A percentile compares a stretch with the other conserved stretches of the same genome.
Conservation (phyloP, 192 early-diverging fungal genomes). For the Coemansia sp. region DNA sequence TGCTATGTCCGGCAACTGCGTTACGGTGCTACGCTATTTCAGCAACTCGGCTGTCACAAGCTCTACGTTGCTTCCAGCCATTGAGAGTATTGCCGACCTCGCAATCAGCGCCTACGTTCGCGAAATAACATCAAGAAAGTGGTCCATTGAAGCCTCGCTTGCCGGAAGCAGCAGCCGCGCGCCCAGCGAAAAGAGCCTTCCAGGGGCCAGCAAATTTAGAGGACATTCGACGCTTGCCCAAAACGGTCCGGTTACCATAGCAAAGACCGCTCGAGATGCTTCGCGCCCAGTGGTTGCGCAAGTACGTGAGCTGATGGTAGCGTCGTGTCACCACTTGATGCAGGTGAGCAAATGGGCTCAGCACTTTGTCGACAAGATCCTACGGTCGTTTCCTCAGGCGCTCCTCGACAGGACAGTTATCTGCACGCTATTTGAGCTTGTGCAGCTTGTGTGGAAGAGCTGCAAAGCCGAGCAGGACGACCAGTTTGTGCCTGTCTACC, state of each 20-base stretch:
- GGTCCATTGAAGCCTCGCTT: conserved; percentile 32
- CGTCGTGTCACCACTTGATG: conserved; percentile 66
- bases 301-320: conserved; percentile 64
- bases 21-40: conserved; percentile 78
- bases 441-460: conserved; percentile 76
- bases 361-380: conserved; percentile 62
- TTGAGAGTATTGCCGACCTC: conserved; percentile 79
- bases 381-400: conserved; percentile 68
- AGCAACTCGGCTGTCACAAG: conserved; percentile 81
- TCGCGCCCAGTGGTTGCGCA: conserved; percentile 42
- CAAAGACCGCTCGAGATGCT: conserved; percentile 2
- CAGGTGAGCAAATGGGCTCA: conserved; percentile 68
- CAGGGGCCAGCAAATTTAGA: conserved; percentile 2
- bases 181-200: not conserved
- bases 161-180: conserved; percentile 13
- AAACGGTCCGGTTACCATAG: not conserved
- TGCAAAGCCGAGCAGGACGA: conserved; percentile 76
- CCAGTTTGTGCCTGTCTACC: conserved; percentile 74
- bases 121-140: conserved; percentile 38
- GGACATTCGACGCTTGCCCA: conserved; percentile 4
- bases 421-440: conserved; percentile 76
- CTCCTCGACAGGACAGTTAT: conserved; percentile 74
- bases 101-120: conserved; percentile 38
- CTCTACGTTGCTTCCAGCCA: conserved; percentile 67
- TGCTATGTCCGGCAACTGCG: conserved; percentile 66